Evolutionary conservation across 2,329 filamentous ascomycete genomes (phyloP), one percentile per base, ranked within the genome.

Genomic region (Aspergillus proliferans): DNA sequence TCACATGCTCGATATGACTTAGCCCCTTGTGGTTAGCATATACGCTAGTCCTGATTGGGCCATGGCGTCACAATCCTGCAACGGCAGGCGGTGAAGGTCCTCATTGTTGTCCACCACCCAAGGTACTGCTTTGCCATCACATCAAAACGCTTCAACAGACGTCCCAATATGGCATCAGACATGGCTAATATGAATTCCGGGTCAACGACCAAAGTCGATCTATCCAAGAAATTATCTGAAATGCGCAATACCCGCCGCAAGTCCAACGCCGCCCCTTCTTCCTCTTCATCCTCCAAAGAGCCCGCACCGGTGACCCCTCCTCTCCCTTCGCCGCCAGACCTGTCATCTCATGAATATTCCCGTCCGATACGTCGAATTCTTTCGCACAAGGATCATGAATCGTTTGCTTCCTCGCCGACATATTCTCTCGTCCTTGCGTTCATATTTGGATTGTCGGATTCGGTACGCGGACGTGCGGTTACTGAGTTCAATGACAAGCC

Each of bases 401-500:
- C 89, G 3, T 98, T 97, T 61, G 78, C 90, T 15, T 73, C 80
- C 0, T 96, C 91, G 0, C 76, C 85, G 0, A 85, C 91, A 6
- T 86, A 88, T 67, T 76, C 76, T 6, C 79, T 97, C 38, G 79
- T 98, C 40, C 75, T 87, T 50, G 83, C 87, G 18, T 98, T 95
- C 71, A 78, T 96, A 53, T 96, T 95, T 69, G 81, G 82, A 8
- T 81, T 98, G 19, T 85, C 90, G 41, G 91, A 96, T 60, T 83
- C 87, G 3, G 87, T 95, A 41, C 75, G 82, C 80, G 62, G 64
- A n/a, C 59, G 57, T 45, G 57, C 64, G 19, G 48, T 58, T 36
- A 60, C 60, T 18, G 63, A 67, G n/a, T 18, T 59, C 28, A 55
- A 59, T 19, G 54, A 59, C 19, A 55, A 53, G 4, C 50, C 59